phyloP scores from a whole-genome alignment of 225 moss, liverwort and hornwort species.

The Pseudoscleropodium purum region DNA sequence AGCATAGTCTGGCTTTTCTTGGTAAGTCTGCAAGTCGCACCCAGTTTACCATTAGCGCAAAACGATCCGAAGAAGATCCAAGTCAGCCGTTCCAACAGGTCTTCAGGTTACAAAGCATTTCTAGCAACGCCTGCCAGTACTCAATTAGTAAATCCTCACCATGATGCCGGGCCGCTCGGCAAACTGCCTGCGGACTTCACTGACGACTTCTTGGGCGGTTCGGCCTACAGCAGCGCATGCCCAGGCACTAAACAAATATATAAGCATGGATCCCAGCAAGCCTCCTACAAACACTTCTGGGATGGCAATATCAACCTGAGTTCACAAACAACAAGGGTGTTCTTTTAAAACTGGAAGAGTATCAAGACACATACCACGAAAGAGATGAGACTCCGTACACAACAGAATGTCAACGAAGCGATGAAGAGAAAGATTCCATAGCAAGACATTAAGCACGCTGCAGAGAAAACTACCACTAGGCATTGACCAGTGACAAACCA shows the following conservation, averaged over 20 bases:
- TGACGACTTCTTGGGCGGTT: constrained; percentile 98
- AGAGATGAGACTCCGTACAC: neutral
- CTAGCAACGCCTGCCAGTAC: neutral
- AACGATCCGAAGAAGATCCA: neutral
- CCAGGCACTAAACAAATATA: constrained; percentile 93
- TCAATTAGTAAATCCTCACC: constrained; percentile 25
- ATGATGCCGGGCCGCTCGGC: constrained; percentile 93
- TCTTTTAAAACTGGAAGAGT: neutral
- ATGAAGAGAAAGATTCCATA: neutral
- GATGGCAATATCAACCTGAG: constrained; percentile 92
- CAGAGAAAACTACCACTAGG: neutral
- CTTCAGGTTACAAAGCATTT: neutral
- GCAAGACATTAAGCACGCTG: neutral
- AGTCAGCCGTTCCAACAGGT: neutral
- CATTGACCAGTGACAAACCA: neutral
- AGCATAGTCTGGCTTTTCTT: constrained; percentile 96
- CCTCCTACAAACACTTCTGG: constrained; percentile 95
- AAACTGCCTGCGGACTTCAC: constrained; percentile 90
- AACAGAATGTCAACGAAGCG: neutral
- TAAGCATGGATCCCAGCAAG: constrained; percentile 90
- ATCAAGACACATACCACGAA: neutral
- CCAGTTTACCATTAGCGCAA: neutral
- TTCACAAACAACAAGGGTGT: neutral
- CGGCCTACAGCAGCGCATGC: constrained; percentile 93
- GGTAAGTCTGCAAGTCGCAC: constrained; percentile 62